Percentiles rank a stretch among this genome's conserved stretches.
Conservation (phyloP, 176 grass and related monocot genomes). For the Cocos nucifera region DNA sequence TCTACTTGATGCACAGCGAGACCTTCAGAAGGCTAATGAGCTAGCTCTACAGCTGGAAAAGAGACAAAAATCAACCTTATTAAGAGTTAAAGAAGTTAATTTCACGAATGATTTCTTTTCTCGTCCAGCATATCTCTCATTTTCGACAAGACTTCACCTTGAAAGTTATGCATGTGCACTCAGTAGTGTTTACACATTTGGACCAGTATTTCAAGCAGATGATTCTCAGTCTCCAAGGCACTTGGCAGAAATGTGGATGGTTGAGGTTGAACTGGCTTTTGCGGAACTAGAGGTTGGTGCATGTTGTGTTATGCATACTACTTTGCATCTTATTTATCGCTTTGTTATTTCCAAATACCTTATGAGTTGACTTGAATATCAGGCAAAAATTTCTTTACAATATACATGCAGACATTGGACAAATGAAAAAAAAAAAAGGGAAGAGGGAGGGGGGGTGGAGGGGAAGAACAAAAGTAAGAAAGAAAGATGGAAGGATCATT, state of each 20-base stretch:
- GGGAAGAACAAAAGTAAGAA: too few species aligned
- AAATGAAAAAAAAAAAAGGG: too few species aligned
- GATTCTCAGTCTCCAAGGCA: constrained; percentile 14
- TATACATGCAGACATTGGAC: too few species aligned
- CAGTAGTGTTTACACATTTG: constrained; percentile 43
- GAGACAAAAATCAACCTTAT: constrained; percentile 4
- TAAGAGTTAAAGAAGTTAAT: constrained; percentile 10
- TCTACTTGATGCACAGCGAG: constrained; percentile 29
- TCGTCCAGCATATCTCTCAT: constrained; percentile 26
- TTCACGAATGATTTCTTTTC: constrained; percentile 29
- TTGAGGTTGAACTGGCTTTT: constrained; percentile 50
- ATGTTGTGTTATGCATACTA: too few species aligned
- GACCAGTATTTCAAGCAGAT: constrained; percentile 37
- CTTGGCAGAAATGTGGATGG: constrained; percentile 39
- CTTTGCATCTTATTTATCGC: too few species aligned
- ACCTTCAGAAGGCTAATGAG: constrained; percentile 29
- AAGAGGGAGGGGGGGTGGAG: too few species aligned
- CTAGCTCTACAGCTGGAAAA: constrained; percentile 31
- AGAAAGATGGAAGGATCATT: too few species aligned
- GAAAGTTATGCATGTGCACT: constrained; percentile 53
- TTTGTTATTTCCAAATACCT: too few species aligned
- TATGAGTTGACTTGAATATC: too few species aligned
- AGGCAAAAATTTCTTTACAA: too few species aligned
- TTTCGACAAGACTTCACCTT: constrained; percentile 33
- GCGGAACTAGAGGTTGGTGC: constrained; percentile 11